Conservation (phyloP, 345 rosid species). For the Cardamine chenopodiifolia region DNA sequence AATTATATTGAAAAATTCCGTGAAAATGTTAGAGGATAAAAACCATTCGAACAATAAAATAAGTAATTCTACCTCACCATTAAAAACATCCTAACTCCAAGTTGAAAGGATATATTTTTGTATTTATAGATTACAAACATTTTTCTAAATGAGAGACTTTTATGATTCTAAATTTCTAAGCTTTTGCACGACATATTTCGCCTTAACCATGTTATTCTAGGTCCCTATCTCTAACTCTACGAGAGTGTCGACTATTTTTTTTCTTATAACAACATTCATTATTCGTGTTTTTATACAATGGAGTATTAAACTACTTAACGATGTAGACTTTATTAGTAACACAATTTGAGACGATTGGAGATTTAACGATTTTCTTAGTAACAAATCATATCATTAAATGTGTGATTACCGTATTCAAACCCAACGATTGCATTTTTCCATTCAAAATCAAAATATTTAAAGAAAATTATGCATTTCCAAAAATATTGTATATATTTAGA, state of each 20-base stretch:
- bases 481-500: no score
- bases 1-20: background rate
- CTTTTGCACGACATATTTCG: slow-evolving; percentile 23
- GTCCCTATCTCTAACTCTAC: background rate
- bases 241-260: background rate
- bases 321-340: background rate
- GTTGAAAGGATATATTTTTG: background rate
- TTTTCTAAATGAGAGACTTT: no score
- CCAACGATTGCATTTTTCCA: background rate
- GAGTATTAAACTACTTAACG: no score
- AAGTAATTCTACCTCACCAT: background rate
- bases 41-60: background rate
- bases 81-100: background rate
- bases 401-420: background rate
- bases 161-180: background rate
- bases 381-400: background rate
- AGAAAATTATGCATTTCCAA: no score
- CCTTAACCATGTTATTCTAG: slow-evolving; percentile 23
- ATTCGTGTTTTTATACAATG: background rate
- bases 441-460: background rate
- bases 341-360: background rate
- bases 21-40: background rate
- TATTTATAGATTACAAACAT: no score
- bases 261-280: background rate
- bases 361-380: background rate